Conservation (phyloP, 495 filamentous ascomycete genomes). For the Xylaria flabelliformis region DNA sequence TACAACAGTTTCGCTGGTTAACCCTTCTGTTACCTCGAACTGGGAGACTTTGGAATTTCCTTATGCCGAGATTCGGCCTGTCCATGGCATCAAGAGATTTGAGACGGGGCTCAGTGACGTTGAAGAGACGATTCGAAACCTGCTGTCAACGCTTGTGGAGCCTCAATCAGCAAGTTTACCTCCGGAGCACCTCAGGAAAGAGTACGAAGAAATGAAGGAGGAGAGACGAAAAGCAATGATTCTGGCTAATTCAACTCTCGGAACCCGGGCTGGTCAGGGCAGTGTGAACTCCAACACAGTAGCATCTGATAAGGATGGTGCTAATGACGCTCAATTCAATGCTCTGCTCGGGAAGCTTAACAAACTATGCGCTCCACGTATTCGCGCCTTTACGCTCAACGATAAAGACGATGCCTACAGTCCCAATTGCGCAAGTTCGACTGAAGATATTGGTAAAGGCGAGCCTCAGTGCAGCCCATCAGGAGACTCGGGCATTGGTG, state of each 20-base stretch:
- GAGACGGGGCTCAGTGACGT: constrained; percentile 24
- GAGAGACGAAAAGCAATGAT: constrained; percentile 11
- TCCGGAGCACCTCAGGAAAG: constrained; percentile 21
- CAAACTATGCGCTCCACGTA: constrained; percentile 25
- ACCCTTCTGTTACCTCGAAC: background rate
- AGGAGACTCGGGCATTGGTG: constrained; percentile 29
- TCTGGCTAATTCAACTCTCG: constrained; percentile 12
- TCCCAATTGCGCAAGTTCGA: background rate
- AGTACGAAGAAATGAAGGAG: constrained; percentile 24
- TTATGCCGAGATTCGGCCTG: constrained; percentile 24
- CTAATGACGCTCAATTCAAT: constrained; percentile 25
- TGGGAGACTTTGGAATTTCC: constrained; percentile 24
- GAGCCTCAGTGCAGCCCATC: constrained; percentile 19
- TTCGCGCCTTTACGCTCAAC: constrained; percentile 12
- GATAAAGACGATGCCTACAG: background rate
- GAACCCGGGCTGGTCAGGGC: background rate
- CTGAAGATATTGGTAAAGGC: background rate
- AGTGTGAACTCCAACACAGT: background rate
- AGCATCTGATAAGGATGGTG: background rate
- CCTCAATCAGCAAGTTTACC: constrained; percentile 34
- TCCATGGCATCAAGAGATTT: constrained; percentile 29
- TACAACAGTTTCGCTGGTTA: constrained; percentile 20
- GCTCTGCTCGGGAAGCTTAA: constrained; percentile 33
- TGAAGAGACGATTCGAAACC: constrained; percentile 22
- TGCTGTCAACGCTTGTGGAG: constrained; percentile 18